Evolutionary conservation across 2,329 filamentous ascomycete genomes (phyloP).

Genomic region (Byssothecium circinans): DNA sequence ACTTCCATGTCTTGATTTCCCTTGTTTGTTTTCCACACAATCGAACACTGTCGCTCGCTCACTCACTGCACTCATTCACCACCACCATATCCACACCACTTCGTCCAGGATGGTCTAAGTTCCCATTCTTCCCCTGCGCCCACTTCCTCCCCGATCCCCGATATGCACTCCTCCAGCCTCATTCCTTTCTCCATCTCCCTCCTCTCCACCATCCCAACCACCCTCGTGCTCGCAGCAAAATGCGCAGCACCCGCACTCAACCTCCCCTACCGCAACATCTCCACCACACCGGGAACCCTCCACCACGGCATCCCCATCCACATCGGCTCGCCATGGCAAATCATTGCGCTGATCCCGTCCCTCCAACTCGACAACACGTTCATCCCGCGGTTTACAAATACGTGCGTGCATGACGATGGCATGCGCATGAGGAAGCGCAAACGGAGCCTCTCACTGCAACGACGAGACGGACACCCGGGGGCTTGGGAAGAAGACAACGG

Average conservation of each 20-base stretch:
- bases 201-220: not conserved
- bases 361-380: slow-evolving; percentile 21
- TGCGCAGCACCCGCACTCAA: slow-evolving; percentile 21
- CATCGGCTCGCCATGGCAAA: slow-evolving; percentile 18
- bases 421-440: not conserved
- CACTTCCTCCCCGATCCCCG: no score
- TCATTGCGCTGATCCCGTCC: slow-evolving; percentile 15
- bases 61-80: no score
- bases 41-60: no score
- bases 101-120: no score
- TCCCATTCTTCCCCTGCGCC: no score
- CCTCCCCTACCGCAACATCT: slow-evolving; percentile 13
- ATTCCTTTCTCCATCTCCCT: not conserved
- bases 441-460: not conserved
- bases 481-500: slow-evolving; percentile 5
- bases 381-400: slow-evolving; percentile 19
- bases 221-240: slow-evolving; percentile 7
- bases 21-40: no score
- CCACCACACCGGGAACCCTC: slow-evolving; percentile 11
- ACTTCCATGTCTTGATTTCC: no score
- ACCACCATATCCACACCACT: no score
- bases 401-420: slow-evolving; percentile 13
- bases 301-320: slow-evolving; percentile 15
- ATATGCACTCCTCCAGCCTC: no score
- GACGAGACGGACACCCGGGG: slow-evolving; percentile 8